phyloP scores from a whole-genome alignment of 2,329 filamentous ascomycete genomes.

The Pseudogymnoascus sp. region DNA sequence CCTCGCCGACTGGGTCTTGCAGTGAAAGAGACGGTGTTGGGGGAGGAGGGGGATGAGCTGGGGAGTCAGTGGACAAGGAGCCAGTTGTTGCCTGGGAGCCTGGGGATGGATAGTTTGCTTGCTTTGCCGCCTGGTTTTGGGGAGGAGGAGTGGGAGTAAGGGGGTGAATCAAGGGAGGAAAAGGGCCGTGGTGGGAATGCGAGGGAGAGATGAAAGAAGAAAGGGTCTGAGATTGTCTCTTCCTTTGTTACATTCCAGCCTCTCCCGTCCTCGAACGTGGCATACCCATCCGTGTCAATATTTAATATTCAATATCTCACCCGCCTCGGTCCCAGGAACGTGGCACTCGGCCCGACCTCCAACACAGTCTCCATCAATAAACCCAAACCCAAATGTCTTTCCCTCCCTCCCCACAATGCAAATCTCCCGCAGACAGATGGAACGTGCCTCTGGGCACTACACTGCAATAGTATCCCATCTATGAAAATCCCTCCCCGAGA shows the following conservation, averaged over 20 bases:
- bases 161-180: not conserved
- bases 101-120: slow-evolving; percentile 7
- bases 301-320: not conserved
- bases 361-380: not conserved
- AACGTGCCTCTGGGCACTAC: not conserved
- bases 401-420: not conserved
- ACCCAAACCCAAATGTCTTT: not conserved
- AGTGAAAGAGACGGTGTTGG: not conserved
- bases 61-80: slow-evolving; percentile 5
- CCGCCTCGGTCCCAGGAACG: not conserved
- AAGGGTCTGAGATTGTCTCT: not conserved
- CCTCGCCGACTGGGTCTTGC: not conserved
- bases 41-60: not conserved
- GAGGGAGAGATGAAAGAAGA: not conserved
- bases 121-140: not conserved
- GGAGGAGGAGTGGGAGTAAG: not conserved
- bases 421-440: not conserved
- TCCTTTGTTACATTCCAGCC: not conserved
- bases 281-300: not conserved
- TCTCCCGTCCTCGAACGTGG: not conserved
- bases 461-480: not conserved
- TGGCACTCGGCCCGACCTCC: not conserved
- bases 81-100: not conserved
- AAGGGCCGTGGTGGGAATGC: not conserved
- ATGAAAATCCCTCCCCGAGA: not conserved